Base-by-base conservation (phyloP, 1,139 yeast genomes). In the Pichia sp. region DNA sequence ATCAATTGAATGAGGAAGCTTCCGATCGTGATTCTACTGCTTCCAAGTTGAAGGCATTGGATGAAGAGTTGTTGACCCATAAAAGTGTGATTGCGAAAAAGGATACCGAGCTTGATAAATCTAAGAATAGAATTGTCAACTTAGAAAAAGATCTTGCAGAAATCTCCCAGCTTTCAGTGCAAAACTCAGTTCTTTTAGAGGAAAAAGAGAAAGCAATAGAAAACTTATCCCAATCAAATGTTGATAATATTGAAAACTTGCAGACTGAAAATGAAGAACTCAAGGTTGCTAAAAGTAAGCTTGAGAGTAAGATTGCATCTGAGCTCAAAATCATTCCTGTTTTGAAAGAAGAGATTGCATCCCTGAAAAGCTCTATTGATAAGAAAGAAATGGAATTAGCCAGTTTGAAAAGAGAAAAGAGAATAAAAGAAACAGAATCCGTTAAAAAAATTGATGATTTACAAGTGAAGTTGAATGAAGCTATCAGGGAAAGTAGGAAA, bases 31-130 rank as follows among this genome's bases (percentile, higher is more conserved):
- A 45, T 7, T 8, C 38, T 8, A 43, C 48, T 6, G 43, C 23
- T 8, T 16, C 47, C 3, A 51, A 75, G 50, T 31, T 61, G 4
- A 51, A 58, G 19, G 36, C 51, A 1, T 29, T 63, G 4, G 70
- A 72, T 44, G 67, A 67, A 6, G 61, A 70, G 30, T 65, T 77
- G 16, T 70, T 67, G 29, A 62, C 72, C 44, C 81, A 79, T 57
- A 68, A 77, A 43, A 58, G 61, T 10, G 57, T 75, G 4, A 71
- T 80, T n/a, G 61, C 71, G 7, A 75, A 71, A 47, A 80, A 79
- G 58, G 81, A 79, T 23, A 67, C 65, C 34, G 68, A 74, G 51
- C 61, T 81, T 32, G 69, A 71, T 43, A 69, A 74, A 23, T 68
- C 76, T 2, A 73, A 73, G 52, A 66, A 66, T 26, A 68, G 70